phyloP scores from a whole-genome alignment of 2,329 filamentous ascomycete species.

The Penicillium sp. region DNA sequence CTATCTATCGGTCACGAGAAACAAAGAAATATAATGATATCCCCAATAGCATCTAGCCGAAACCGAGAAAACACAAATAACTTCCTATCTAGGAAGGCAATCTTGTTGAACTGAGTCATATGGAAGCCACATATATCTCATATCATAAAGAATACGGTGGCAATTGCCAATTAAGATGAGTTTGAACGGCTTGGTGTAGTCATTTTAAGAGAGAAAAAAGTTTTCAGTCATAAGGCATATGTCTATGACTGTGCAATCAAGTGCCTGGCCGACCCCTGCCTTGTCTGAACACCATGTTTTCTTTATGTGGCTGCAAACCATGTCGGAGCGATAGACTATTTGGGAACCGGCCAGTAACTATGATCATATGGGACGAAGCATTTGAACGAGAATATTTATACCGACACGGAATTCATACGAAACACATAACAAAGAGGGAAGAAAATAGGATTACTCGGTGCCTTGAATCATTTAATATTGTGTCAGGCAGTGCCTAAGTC shows the following conservation, averaged over 20 bases:
- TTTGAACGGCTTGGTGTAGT: background rate
- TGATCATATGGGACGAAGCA: no score
- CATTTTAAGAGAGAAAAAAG: background rate
- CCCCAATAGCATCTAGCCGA: background rate
- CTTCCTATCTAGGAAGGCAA: background rate
- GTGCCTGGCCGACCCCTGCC: no score
- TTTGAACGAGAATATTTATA: no score
- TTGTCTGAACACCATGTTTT: no score
- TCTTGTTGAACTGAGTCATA: background rate
- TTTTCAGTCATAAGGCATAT: no score
- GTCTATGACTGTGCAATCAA: background rate
- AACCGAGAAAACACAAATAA: background rate
- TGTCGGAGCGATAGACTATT: background rate
- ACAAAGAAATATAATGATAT: background rate
- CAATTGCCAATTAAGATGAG: background rate
- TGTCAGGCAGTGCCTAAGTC: no score
- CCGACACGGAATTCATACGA: no score
- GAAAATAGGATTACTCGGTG: no score
- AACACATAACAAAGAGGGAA: no score
- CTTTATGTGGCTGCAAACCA: background rate
- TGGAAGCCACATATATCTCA: background rate
- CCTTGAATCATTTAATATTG: no score
- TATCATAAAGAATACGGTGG: background rate
- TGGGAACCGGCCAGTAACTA: background rate
- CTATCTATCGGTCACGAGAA: background rate